A percentile compares a stretch with the other conserved stretches of the same genome.
Evolutionary conservation across 1,139 yeast species (phyloP).

Genomic region (Debaryomyces nepalensis): DNA sequence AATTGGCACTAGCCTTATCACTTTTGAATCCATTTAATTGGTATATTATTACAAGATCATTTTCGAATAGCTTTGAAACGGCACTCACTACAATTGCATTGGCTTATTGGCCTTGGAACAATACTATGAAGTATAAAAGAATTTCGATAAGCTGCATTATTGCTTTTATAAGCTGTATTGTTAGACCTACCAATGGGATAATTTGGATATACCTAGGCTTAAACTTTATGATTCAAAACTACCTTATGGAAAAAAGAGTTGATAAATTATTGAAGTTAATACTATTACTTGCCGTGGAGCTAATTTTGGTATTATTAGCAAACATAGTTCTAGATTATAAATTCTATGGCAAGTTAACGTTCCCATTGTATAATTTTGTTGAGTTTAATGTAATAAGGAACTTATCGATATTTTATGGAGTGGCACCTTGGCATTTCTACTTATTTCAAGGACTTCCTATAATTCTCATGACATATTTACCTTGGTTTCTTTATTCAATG

Average conservation of each 20-base stretch:
- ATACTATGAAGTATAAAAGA: slow-evolving; percentile 21
- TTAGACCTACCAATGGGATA: slow-evolving; percentile 82
- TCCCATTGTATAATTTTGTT: slow-evolving; percentile 73
- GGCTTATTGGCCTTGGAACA: slow-evolving; percentile 72
- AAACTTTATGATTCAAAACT: slow-evolving; percentile 14
- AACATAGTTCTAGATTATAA: slow-evolving; percentile 56
- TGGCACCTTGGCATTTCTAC: slow-evolving; percentile 86
- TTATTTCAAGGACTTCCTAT: slow-evolving; percentile 81
- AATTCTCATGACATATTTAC: slow-evolving; percentile 66
- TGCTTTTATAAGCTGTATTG: slow-evolving; percentile 63
- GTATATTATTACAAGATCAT: slow-evolving; percentile 80
- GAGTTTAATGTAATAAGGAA: slow-evolving; percentile 76
- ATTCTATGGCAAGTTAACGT: slow-evolving; percentile 60
- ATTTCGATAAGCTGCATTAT: slow-evolving; percentile 34
- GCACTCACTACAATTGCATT: slow-evolving; percentile 72
- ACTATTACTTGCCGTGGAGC: slow-evolving; percentile 19
- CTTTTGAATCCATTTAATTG: slow-evolving; percentile 81
- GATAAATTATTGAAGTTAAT: slow-evolving; percentile 17
- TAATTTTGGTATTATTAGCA: slow-evolving; percentile 29
- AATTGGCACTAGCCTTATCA: slow-evolving; percentile 54
- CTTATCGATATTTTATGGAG: slow-evolving; percentile 83
- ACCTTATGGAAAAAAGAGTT: not conserved
- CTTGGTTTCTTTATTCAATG: slow-evolving; percentile 45
- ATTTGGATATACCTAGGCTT: slow-evolving; percentile 72
- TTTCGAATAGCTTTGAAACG: slow-evolving; percentile 84